Evolutionary conservation across 169 alveolate species (phyloP), one percentile per base, ranked within the genome.

Genomic region (Eimeria brunetti): DNA sequence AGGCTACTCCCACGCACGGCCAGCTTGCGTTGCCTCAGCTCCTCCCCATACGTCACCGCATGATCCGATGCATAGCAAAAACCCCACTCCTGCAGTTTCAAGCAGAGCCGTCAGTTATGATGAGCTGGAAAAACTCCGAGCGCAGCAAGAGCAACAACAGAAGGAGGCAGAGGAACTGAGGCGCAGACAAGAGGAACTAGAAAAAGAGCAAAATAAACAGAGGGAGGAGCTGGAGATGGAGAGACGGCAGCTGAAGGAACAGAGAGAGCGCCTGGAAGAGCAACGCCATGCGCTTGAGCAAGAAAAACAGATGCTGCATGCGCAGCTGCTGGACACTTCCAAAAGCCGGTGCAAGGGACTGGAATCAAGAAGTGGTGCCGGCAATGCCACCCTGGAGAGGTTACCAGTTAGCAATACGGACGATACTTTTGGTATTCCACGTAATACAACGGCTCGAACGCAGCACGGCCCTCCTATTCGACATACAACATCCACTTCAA

Each of bases 161-260:
- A 51, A 85, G 62, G 80, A 85, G 44, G 80, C 49, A 36, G 64
- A 85, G 30, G 92, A 85, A 20, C 81, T 85, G 41, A 60, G 49
- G 80, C 53, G 92, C n/a, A 33, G 92, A 27, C 92, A 85, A 71
- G 92, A 85, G 60, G 92, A 85, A 46, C 78, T 85, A 60, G 92
- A 85, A 30, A 56, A 60, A 44, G 64, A 85, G 81, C 92, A 85
- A 85, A 56, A 27, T n/a, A 85, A 85, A 27, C 80, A 60, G 44
- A 56, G 92, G 49, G 80, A 85, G 60, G 80, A 60, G 60, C 73
- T 85, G 22, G 92, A 85, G 64, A 27, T 38, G 49, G 92, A 85
- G 62, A 56, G 81, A 49, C 92, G 60, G 64, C 92, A 38, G 27
- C 44, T 56, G 64, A 85, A 62, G 80, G 92, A 85, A 81, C 80